Evolutionary conservation across 1,284 basidiomycete species (phyloP).

Genomic region (Exobasidium cylindrosporum): DNA sequence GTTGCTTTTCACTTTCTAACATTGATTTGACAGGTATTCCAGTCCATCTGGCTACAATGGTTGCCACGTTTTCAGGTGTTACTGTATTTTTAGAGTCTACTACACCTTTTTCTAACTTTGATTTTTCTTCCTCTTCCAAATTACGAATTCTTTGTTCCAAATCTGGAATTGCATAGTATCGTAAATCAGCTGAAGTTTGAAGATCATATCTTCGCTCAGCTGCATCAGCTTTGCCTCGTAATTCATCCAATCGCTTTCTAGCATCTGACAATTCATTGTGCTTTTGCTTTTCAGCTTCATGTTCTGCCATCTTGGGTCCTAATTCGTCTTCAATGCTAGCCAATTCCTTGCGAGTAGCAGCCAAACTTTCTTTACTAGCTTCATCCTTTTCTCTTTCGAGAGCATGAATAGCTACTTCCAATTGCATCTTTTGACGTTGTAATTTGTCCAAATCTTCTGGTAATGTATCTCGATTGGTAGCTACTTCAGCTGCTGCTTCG

Average conservation of each 20-base stretch:
- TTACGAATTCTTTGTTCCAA: conserved; percentile 69
- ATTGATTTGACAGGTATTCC: conserved; percentile 57
- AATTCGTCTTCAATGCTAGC: conserved; percentile 84
- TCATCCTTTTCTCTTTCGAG: conserved; percentile 77
- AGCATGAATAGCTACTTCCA: conserved; percentile 94
- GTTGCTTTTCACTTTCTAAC: conserved; percentile 52
- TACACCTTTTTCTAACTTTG: conserved; percentile 54
- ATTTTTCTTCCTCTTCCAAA: conserved; percentile 60
- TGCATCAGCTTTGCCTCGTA: conserved; percentile 88
- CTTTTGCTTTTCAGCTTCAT: conserved; percentile 82
- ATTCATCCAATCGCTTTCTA: conserved; percentile 81
- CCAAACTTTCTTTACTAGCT: conserved; percentile 83
- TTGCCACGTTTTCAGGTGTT: conserved; percentile 58
- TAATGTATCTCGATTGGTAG: conserved; percentile 73
- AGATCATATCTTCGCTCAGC: conserved; percentile 75
- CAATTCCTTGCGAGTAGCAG: conserved; percentile 72
- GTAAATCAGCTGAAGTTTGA: conserved; percentile 69
- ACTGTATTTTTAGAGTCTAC: conserved; percentile 50
- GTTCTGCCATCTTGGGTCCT: conserved; percentile 79
- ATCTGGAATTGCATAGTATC: conserved; percentile 87
- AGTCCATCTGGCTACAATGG: conserved; percentile 62
- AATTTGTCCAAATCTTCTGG: conserved; percentile 92
- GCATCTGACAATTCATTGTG: conserved; percentile 80
- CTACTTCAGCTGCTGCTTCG: conserved; percentile 59
- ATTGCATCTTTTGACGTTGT: conserved; percentile 84